A percentile compares a stretch with the other conserved stretches of the same genome.
Evolutionary conservation across 306 rosid genomes (phyloP).

Genomic region (Elaeagnus macrophylla): DNA sequence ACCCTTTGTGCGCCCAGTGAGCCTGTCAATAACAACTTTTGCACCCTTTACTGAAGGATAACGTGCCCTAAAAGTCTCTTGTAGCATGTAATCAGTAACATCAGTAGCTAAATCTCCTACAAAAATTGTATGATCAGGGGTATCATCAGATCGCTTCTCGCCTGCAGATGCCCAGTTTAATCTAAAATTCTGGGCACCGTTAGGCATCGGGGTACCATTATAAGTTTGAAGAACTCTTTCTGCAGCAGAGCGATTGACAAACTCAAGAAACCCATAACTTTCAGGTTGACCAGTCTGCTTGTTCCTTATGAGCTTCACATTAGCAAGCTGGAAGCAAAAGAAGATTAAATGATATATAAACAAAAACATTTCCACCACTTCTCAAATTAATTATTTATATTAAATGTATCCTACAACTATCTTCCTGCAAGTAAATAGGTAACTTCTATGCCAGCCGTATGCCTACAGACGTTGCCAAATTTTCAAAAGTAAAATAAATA

Average conservation of each 20-base stretch:
- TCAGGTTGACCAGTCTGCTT: constrained; percentile 78
- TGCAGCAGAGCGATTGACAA: constrained; percentile 55
- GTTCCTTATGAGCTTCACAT: constrained; percentile 77
- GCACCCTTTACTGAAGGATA: constrained; percentile 67
- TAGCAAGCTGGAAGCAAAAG: constrained; percentile 39
- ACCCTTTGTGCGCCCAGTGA: constrained; percentile 79
- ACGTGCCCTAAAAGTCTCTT: constrained; percentile 58
- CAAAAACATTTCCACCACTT: not conserved
- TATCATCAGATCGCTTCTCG: constrained; percentile 72
- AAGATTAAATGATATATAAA: not conserved
- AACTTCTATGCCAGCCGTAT: not conserved
- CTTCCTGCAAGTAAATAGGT: not conserved
- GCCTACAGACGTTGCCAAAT: no score
- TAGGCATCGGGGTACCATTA: constrained; percentile 83
- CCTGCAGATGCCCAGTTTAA: constrained; percentile 95
- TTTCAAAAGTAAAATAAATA: no score
- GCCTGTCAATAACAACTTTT: constrained; percentile 90
- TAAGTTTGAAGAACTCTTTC: constrained; percentile 65
- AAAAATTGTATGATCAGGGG: constrained; percentile 81
- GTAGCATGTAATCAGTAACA: constrained; percentile 69
- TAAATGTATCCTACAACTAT: not conserved
- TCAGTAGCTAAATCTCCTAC: constrained; percentile 96
- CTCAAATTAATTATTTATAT: not conserved
- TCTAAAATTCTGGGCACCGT: constrained; percentile 66
- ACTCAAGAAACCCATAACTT: constrained; percentile 90